Percentiles rank a stretch among this genome's conserved stretches.
phyloP scores from a whole-genome alignment of 2,329 filamentous ascomycete species.

The Exophiala viscosa region DNA sequence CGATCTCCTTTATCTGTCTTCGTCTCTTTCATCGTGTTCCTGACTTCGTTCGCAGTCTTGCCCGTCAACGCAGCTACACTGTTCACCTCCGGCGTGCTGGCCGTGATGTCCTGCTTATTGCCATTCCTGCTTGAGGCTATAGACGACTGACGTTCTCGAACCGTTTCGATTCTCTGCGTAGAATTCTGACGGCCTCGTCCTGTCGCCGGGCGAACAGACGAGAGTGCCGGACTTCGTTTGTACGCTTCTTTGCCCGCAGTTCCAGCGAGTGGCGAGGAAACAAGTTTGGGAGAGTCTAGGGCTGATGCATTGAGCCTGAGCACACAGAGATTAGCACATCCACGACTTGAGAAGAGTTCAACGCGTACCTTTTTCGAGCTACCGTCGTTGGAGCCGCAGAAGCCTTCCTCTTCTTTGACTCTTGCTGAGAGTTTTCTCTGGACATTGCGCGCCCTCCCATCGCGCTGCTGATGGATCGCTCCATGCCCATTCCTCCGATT shows the following conservation, averaged over 20 bases:
- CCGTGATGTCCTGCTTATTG: slow-evolving; percentile 53
- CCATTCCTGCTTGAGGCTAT: slow-evolving; percentile 57
- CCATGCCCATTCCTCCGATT: slow-evolving; percentile 49
- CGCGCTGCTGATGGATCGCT: slow-evolving; percentile 60
- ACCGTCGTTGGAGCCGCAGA: slow-evolving; percentile 30
- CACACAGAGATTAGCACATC: not conserved
- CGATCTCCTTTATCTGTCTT: slow-evolving; percentile 34
- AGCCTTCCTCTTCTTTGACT: slow-evolving; percentile 31
- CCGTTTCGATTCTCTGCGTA: slow-evolving; percentile 50
- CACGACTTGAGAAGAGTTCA: not conserved
- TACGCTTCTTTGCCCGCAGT: slow-evolving; percentile 59
- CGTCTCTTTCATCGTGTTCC: slow-evolving; percentile 51
- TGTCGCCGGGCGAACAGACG: slow-evolving; percentile 59
- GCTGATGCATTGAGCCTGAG: slow-evolving; percentile 34
- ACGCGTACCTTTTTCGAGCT: slow-evolving; percentile 70
- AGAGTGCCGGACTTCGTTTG: slow-evolving; percentile 60
- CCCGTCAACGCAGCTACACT: slow-evolving; percentile 32
- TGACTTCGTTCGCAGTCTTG: slow-evolving; percentile 46
- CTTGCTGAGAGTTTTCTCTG: slow-evolving; percentile 28
- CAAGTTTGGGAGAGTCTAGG: slow-evolving; percentile 64
- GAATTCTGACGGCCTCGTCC: slow-evolving; percentile 74
- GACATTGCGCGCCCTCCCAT: slow-evolving; percentile 28
- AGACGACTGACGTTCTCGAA: slow-evolving; percentile 43
- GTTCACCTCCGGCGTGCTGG: slow-evolving; percentile 32
- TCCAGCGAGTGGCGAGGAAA: slow-evolving; percentile 71